These are phyloP conservation scores for Holtermannia corniformis DNA, from an alignment of 768 basidiomycete genomes.

Conservation along the genomic window DNA sequence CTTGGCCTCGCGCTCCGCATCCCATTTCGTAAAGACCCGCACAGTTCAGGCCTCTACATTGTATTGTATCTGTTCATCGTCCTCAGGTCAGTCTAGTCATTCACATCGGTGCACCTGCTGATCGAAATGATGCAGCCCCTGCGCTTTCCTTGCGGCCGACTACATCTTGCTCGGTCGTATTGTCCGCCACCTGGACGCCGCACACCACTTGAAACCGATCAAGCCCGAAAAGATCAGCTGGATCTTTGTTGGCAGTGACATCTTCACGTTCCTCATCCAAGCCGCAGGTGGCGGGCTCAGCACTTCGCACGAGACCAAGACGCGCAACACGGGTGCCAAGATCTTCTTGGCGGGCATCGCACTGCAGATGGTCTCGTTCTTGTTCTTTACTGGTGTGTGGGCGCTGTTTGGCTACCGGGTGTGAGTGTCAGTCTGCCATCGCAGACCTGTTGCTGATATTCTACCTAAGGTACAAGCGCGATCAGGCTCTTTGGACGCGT, in stretches of 20 bases:
- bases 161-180: constrained; percentile 39
- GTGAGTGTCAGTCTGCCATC: too few species aligned
- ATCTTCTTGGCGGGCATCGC: constrained; percentile 41
- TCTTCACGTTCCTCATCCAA: constrained; percentile 40
- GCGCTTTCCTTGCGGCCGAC: constrained; percentile 39
- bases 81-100: constrained; percentile 23
- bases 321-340: constrained; percentile 28
- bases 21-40: constrained; percentile 30
- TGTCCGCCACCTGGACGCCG: constrained; percentile 26
- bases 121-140: constrained; percentile 14
- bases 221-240: constrained; percentile 27
- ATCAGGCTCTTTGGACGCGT: constrained; percentile 28
- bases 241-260: constrained; percentile 38
- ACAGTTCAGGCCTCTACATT: constrained; percentile 34
- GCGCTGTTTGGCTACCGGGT: constrained; percentile 27
- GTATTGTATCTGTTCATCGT: constrained; percentile 38
- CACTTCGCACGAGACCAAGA: constrained; percentile 20
- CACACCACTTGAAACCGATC: constrained; percentile 28
- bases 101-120: background rate
- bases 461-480: constrained; percentile 21
- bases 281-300: constrained; percentile 39
- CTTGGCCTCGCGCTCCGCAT: constrained; percentile 35
- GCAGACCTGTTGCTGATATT: too few species aligned
- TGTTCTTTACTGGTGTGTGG: constrained; percentile 33
- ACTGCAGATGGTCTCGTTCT: constrained; percentile 35